Evolutionary conservation across 768 basidiomycete species (phyloP).

Genomic region (Ramaria sp.): DNA sequence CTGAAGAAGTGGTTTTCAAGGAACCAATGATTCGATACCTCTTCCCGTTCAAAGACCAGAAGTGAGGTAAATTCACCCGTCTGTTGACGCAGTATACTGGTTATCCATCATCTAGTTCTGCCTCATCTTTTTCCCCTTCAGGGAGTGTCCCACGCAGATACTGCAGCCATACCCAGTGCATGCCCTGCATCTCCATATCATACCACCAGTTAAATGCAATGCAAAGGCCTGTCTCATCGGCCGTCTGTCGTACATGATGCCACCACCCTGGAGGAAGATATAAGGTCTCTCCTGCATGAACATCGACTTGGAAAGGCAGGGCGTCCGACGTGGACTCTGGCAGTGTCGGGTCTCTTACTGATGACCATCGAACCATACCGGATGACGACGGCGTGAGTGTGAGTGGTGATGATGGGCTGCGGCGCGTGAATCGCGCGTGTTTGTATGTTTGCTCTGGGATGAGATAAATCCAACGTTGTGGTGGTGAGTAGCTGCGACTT

Average conservation of each 20-base stretch:
- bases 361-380: conserved; percentile 70
- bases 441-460: conserved; percentile 47
- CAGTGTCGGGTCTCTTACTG: conserved; percentile 47
- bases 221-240: conserved; percentile 29
- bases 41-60: background rate
- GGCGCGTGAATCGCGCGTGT: conserved; percentile 52
- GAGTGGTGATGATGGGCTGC: conserved; percentile 19
- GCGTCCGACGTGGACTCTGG: conserved; percentile 28
- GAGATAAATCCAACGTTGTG: background rate
- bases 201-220: conserved; percentile 89
- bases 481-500: conserved; percentile 9
- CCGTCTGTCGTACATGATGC: conserved; percentile 76
- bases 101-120: background rate
- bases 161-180: conserved; percentile 58
- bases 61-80: no score
- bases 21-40: conserved; percentile 25
- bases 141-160: conserved; percentile 38
- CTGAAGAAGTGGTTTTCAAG: conserved; percentile 73
- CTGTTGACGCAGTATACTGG: no score
- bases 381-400: conserved; percentile 17
- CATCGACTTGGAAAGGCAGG: conserved; percentile 53
- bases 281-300: conserved; percentile 66
- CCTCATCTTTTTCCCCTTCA: conserved; percentile 12
- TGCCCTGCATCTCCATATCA: conserved; percentile 65
- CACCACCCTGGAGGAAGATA: conserved; percentile 94